Percentiles rank a stretch among this genome's conserved stretches.
Conservation (phyloP, 2,329 filamentous ascomycete genomes). For the Emergomyces pasteurianus region DNA sequence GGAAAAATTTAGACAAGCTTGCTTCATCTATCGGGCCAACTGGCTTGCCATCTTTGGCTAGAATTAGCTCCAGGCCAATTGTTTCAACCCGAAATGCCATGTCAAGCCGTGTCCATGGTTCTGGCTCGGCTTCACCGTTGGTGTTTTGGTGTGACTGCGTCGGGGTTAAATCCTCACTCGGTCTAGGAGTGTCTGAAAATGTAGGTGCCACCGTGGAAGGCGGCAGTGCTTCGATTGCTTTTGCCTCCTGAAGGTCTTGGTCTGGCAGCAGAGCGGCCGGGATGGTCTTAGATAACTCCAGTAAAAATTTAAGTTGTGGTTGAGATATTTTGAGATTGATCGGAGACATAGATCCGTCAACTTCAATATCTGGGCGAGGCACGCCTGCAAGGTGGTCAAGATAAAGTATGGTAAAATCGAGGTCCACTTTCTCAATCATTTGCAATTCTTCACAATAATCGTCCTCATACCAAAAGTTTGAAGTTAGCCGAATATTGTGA, state of each 20-base stretch:
- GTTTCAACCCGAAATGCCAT: slow-evolving; percentile 81
- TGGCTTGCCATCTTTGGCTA: slow-evolving; percentile 61
- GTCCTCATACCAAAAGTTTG: slow-evolving; percentile 68
- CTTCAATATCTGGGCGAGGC: slow-evolving; percentile 79
- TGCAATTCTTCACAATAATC: slow-evolving; percentile 73
- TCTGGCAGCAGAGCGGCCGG: slow-evolving; percentile 77
- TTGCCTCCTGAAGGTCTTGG: slow-evolving; percentile 56
- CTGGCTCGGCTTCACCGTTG: slow-evolving; percentile 55
- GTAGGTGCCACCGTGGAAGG: slow-evolving; percentile 34
- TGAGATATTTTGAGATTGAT: slow-evolving; percentile 84
- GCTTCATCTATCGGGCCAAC: slow-evolving; percentile 66
- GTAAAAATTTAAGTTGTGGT: slow-evolving; percentile 76
- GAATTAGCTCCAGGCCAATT: slow-evolving; percentile 76
- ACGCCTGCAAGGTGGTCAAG: slow-evolving; percentile 68
- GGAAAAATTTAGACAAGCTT: slow-evolving; percentile 84
- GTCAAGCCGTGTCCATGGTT: slow-evolving; percentile 87
- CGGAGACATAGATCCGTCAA: slow-evolving; percentile 84
- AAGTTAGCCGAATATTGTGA: slow-evolving; percentile 81
- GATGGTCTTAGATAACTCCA: slow-evolving; percentile 78
- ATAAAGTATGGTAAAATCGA: slow-evolving; percentile 86
- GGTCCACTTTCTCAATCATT: slow-evolving; percentile 92
- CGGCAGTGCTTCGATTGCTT: slow-evolving; percentile 63
- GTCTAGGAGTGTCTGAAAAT: slow-evolving; percentile 14
- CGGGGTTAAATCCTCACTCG: slow-evolving; percentile 11
- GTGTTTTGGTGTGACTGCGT: slow-evolving; percentile 46